A percentile compares a stretch with the other conserved stretches of the same genome.
phyloP scores from a whole-genome alignment of 129 eudicot species.

The Ambrosia artemisiifolia region DNA sequence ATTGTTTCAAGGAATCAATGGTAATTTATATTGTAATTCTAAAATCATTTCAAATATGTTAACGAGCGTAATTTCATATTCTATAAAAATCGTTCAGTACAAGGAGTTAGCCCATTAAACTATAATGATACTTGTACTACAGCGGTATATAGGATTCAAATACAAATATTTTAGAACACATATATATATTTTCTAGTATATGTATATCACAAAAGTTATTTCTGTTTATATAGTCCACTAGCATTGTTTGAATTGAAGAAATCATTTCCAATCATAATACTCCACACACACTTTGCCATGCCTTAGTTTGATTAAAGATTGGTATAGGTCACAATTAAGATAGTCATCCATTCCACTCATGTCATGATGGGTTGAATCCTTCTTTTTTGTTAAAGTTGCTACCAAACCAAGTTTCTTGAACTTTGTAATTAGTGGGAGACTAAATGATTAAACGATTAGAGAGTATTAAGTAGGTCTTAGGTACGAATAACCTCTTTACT shows the following conservation, averaged over 20 bases:
- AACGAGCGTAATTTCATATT: not conserved
- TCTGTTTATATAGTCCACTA: not conserved
- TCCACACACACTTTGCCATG: slow-evolving; percentile 21
- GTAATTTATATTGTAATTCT: not conserved
- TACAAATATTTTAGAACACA: not conserved
- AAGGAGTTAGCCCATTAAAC: not conserved
- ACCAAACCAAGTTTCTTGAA: slow-evolving; percentile 35
- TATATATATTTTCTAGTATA: not conserved
- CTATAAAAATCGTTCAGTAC: not conserved
- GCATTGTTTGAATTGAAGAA: not conserved
- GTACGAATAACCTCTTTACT: slow-evolving; percentile 31
- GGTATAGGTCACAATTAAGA: slow-evolving; percentile 28
- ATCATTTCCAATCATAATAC: slow-evolving; percentile 10
- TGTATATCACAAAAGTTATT: not conserved
- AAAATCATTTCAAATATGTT: not conserved
- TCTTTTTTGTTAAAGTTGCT: slow-evolving; percentile 33
- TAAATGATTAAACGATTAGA: slow-evolving; percentile 50
- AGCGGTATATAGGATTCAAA: not conserved
- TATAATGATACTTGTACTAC: not conserved
- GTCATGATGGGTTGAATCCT: slow-evolving; percentile 29
- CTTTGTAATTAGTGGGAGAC: slow-evolving; percentile 55
- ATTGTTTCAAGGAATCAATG: not conserved
- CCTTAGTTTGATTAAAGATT: slow-evolving; percentile 30
- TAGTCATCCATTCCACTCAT: slow-evolving; percentile 33
- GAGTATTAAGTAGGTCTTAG: slow-evolving; percentile 35